A percentile compares a stretch with the other conserved stretches of the same genome.
These are phyloP conservation scores for Colletotrichum sp. DNA, from an alignment of 2,329 filamentous ascomycete genomes.

Conservation along the genomic window DNA sequence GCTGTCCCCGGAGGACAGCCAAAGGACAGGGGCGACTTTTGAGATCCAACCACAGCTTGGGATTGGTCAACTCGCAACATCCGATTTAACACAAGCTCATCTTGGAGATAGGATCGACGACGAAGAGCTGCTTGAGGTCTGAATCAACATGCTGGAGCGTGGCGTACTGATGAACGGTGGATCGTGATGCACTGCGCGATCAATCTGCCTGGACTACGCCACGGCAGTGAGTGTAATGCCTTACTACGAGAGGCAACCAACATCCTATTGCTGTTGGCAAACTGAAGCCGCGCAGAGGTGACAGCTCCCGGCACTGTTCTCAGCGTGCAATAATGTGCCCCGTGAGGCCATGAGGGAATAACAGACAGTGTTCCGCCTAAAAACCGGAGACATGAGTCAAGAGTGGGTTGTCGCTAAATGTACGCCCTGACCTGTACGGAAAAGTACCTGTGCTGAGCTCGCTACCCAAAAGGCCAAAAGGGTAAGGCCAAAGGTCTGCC, in stretches of 20 bases:
- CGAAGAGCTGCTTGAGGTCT: neutral
- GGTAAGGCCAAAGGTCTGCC: neutral
- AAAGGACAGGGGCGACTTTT: neutral
- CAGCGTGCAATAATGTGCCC: neutral
- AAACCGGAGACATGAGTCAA: slow-evolving; percentile 8
- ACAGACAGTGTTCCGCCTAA: neutral
- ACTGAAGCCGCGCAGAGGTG: neutral
- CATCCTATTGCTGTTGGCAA: neutral
- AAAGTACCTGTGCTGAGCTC: neutral
- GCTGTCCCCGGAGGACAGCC: neutral
- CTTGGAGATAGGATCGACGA: neutral
- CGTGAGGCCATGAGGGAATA: neutral
- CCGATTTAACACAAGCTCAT: neutral
- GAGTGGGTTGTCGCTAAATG: neutral
- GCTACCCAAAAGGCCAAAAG: neutral
- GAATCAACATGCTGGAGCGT: neutral
- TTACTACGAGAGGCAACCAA: neutral
- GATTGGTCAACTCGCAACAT: neutral
- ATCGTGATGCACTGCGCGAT: neutral
- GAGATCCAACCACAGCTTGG: neutral
- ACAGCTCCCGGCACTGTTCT: neutral
- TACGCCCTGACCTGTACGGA: neutral
- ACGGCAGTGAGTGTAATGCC: neutral
- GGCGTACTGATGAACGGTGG: neutral
- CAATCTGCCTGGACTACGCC: neutral